Evolutionary conservation across 2,329 filamentous ascomycete species (phyloP), one percentile per base, ranked within the genome.

Genomic region (Daldinia sp.): DNA sequence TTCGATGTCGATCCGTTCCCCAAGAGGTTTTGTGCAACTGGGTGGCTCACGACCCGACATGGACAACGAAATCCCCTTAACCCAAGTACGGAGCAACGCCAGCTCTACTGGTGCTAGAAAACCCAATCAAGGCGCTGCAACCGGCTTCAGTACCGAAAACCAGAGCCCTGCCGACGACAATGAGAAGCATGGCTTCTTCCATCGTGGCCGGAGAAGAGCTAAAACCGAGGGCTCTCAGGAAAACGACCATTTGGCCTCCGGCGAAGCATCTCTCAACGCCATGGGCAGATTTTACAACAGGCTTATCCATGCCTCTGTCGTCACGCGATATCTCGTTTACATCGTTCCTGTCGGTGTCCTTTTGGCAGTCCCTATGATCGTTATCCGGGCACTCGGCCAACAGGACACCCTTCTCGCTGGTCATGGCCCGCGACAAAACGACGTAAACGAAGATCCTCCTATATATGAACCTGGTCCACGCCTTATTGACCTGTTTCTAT

Each of bases 321-420:
- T 90, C 63, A 89, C 86, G 3, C 82, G 89, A 47, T 91, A 91
- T 72, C 78, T 90, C 48, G 81, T 91, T 66, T 91, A 91, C 72
- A 83, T 91, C 65, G 77, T 88, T 21, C 89, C 89, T 4, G 78
- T 91, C 27, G 87, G 82, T 45, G 62, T 88, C 13, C 71, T 89
- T 23, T 80, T 92, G 52, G 87, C 87, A 6, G 73, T 87, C 4
- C 89, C 89, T 10, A 79, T 91, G 32, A 78, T 90, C 51, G 78
- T 90, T 17, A 78, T 87, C 13, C 74, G 80, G 9, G 71, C 81
- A 21, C 81, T 79, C 1, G 80, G 75, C 48, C 75, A 80, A 53
- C 72, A 73, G n/a, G 73, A 80, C 25, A 62, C 5, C 1, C 68
- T 81, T 25, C 67, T 60, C 2, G 73, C 83, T 11, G 82, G 80